Evolutionary conservation across 169 alveolate genomes (phyloP).

Genomic region (Sarcocystis neurona): DNA sequence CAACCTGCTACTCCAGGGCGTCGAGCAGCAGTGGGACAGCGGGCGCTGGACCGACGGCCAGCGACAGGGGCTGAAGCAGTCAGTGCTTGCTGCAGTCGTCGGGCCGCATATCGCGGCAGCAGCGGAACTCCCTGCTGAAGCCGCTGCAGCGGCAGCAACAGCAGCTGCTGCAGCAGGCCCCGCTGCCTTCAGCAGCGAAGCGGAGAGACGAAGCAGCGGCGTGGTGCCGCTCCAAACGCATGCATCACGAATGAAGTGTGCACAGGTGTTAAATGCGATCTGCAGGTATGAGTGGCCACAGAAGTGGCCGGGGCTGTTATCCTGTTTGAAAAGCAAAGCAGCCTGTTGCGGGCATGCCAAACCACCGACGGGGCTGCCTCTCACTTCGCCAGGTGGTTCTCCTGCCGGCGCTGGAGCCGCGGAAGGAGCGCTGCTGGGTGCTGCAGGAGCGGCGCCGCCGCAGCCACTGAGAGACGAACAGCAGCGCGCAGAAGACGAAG

Average conservation of each 20-base stretch:
- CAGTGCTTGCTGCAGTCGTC: slow-evolving; percentile 15
- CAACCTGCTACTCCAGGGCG: slow-evolving; percentile 15
- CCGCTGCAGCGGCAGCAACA: too few relatives aligned
- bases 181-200: background rate
- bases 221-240: background rate
- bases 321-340: background rate
- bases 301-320: slow-evolving; percentile 14
- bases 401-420: background rate
- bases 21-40: slow-evolving; percentile 17
- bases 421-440: background rate
- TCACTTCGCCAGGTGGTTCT: too few relatives aligned
- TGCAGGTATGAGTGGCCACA: slow-evolving; percentile 31
- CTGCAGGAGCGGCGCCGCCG: background rate
- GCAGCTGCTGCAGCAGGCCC: too few relatives aligned
- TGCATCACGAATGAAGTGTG: slow-evolving; percentile 33
- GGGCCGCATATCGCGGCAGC: slow-evolving; percentile 16
- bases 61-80: background rate
- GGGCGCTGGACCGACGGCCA: slow-evolving; percentile 3
- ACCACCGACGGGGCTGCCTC: too few relatives aligned
- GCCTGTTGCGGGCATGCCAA: too few relatives aligned
- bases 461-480: background rate
- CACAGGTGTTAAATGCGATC: slow-evolving; percentile 15
- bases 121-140: background rate
- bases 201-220: background rate
- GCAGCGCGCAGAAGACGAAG: too few relatives aligned